Base-by-base conservation (phyloP, 2,329 filamentous ascomycete species). In the Clonostachys rosea region DNA sequence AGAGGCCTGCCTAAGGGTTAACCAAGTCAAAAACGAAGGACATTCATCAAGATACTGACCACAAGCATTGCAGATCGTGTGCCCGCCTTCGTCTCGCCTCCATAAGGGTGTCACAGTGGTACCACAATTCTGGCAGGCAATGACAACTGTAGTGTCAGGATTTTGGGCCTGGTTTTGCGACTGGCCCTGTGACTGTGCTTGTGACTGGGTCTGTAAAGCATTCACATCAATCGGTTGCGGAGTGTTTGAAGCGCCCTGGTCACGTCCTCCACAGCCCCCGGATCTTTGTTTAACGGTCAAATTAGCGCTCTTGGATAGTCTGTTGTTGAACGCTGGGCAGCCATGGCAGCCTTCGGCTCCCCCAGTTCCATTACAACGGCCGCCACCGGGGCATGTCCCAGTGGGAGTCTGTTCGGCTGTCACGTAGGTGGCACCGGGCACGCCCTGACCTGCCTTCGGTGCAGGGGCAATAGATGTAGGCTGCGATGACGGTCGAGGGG, bases 41-140 rank as follows among this genome's bases (percentile, higher is more conserved):
- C 24, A 10, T 30, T 30, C 24, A 30, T 30, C 24, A 30, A 30
- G 24, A 30, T 17, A 79, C 86, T 63, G 78, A 95, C 91, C 94
- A 72, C 94, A 99, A 45, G 94, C 94, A 67, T 99, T 99, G 73
- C 94, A 99, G 53, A 99, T 99, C 6, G 92, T 95, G 68, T 96
- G 91, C 2, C 94, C 94, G 56, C 86, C 85, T 66, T 96, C 92
- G 62, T 97, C 94, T 58, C 94, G 81, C 60, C 94, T 81, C 94
- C 94, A 99, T 13, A 99, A 75, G 13, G 94, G 94, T 40, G 94
- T 99, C 47, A 97, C 92, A 0, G 94, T 97, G 12, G 94, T 99
- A 33, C 86, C 89, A 65, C 94, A 99, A 60, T 99, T 99, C 63
- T 97, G 91, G 57, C 94, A 99, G 12, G 94, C 91, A 54, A 95